Evolutionary conservation across 768 basidiomycete species (phyloP), one percentile per base, ranked within the genome.

Genomic region (Suillus paluster): DNA sequence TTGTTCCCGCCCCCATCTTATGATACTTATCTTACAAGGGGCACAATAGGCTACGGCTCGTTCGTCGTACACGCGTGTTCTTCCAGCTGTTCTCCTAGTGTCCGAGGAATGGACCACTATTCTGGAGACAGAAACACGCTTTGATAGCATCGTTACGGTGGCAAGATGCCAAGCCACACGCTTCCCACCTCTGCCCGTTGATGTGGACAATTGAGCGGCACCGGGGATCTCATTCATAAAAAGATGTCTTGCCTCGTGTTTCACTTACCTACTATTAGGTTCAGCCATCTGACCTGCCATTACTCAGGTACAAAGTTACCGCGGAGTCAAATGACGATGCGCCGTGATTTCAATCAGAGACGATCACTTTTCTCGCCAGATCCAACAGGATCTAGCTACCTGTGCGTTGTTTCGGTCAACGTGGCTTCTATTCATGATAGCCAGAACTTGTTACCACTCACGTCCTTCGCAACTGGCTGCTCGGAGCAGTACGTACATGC

Each of bases 401-500:
- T 46, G 54, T 60, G 42, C 57, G 17, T 41, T 55, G 38, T 55
- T 55, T 66, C 66, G 66, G 68, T 61, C 61, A 61, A 66, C 14
- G 9, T 39, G 17, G 64, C 69, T 64, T 63, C 56, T 71, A 65
- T 65, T 75, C 38, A 60, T 58, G 56, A 50, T 41, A 30, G 41
- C 45, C 63, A 71, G 66, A 64, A 66, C 65, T 57, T 67, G 64
- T 67, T 62, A 62, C 25, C 8, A 66, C 63, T 59, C 59, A 58
- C 59, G 63, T 56, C 34, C 21, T 45, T 53, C 64, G 58, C 17
- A 56, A 63, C 52, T 63, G 60, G 68, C 65, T 58, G 41, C 66
- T 60, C 65, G 69, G 64, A 62, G 64, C 44, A 53, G 59, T 66
- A 63, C 72, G 69, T 66, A 60, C 58, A 45, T 66, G 33, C 70